Percentiles rank a stretch among this genome's conserved stretches.
Conservation (phyloP, 352 stramenopile species). For the Phytophthora fragariaefolia region DNA sequence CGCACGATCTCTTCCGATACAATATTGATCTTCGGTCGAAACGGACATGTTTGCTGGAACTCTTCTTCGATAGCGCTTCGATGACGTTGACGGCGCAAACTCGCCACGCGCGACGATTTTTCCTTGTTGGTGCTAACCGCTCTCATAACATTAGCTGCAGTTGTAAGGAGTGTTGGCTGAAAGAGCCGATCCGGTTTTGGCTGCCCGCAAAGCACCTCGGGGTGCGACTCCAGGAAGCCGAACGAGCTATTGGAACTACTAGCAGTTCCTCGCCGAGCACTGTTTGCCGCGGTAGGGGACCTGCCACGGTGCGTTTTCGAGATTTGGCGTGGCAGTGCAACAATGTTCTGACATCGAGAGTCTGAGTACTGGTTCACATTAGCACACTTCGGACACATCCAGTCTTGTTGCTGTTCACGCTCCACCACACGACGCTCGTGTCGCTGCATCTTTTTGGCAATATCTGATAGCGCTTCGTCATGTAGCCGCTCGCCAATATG, state of each 20-base stretch:
- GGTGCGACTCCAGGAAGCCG: constrained; percentile 21
- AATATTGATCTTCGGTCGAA: constrained; percentile 76
- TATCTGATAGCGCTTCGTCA: constrained; percentile 69
- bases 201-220: constrained; percentile 59
- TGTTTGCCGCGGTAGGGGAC: constrained; percentile 13
- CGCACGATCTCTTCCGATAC: constrained; percentile 78
- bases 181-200: constrained; percentile 69
- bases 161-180: constrained; percentile 64
- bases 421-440: constrained; percentile 50
- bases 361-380: constrained; percentile 67
- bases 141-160: constrained; percentile 34
- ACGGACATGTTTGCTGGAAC: constrained; percentile 72
- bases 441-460: constrained; percentile 67
- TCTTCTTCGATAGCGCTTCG: constrained; percentile 68
- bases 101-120: constrained; percentile 39
- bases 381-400: constrained; percentile 84
- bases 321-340: constrained; percentile 31
- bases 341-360: constrained; percentile 64
- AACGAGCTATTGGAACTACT: constrained; percentile 35
- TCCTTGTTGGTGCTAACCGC: constrained; percentile 53
- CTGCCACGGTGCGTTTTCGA: constrained; percentile 9
- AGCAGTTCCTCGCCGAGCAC: constrained; percentile 23
- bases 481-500: constrained; percentile 80
- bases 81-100: constrained; percentile 51
- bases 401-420: constrained; percentile 62